Evolutionary conservation across 176 grass and related monocot species (phyloP), one percentile per base, ranked within the genome.

Genomic region (Poa annua): DNA sequence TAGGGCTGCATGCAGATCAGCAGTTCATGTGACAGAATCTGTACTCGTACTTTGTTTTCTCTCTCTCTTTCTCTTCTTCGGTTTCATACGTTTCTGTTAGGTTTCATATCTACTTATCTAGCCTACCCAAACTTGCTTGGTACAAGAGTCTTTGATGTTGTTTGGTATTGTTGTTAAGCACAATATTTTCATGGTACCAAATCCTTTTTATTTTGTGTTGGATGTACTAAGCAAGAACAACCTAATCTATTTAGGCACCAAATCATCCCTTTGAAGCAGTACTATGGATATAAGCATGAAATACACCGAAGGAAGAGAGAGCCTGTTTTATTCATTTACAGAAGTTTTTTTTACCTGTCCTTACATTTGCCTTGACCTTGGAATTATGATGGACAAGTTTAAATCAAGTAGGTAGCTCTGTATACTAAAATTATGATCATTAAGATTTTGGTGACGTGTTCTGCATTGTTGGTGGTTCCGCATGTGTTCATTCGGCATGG

Each of bases 401-500:
- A 75, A 75, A 75, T 67, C 19, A 76, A 59, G 83, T 59, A 32
- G 41, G 21, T 77, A 44, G 21, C 6, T 38, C 25, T 33, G 63
- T 22, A 66, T 51, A 47, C 34, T 50, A 50, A 9, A 64, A 22
- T 13, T 8, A 33, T 80, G 15, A 26, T 20, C 13, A 19, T 35
- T 61, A 80, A 52, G 38, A 20, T 63, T 88, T 50, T 44, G 8
- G 13, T 41, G 38, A 14, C 20, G 1, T 10, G 33, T 78, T 88
- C 21, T 79, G 34, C 52, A n/a, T 26, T 82, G 20, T n/a, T 69
- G 71, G 7, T 7, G 36, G 2, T 55, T 1, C 17, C 35, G 22
- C 17, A 3, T 88, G 45, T 25, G n/a, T 5, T 36, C 56, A 33
- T 50, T 63, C 65, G 32, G 17, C 48, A 56, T 34, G 35, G 6